phyloP scores from a whole-genome alignment of 2,329 filamentous ascomycete species.

The Colletotrichum coccodes region DNA sequence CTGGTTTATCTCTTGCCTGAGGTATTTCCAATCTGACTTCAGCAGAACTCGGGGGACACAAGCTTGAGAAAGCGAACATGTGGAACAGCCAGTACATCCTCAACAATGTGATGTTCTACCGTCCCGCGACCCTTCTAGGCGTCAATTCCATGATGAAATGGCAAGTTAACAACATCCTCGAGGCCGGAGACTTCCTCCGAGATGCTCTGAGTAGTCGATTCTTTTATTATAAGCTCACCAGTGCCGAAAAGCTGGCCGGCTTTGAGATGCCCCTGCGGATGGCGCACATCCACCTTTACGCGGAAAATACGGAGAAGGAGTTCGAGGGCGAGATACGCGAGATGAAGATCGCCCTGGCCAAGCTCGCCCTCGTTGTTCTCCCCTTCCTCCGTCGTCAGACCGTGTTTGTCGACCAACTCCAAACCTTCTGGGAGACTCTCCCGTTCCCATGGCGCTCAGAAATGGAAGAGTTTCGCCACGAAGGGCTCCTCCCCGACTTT shows the following conservation, averaged over 20 bases:
- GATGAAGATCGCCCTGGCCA: slow-evolving; percentile 23
- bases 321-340: slow-evolving; percentile 3
- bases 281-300: slow-evolving; percentile 15
- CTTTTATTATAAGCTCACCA: slow-evolving; percentile 24
- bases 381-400: slow-evolving; percentile 26
- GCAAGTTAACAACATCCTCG: slow-evolving; percentile 12
- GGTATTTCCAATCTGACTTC: neutral
- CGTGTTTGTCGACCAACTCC: neutral
- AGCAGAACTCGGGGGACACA: neutral
- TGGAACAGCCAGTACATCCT: slow-evolving; percentile 43
- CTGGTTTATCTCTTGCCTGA: neutral
- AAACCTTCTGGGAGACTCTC: slow-evolving; percentile 13
- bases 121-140: slow-evolving; percentile 42
- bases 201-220: slow-evolving; percentile 5
- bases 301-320: slow-evolving; percentile 23
- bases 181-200: neutral
- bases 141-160: slow-evolving; percentile 36
- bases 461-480: slow-evolving; percentile 14
- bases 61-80: slow-evolving; percentile 31
- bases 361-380: slow-evolving; percentile 12
- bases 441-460: slow-evolving; percentile 31
- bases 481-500: slow-evolving; percentile 22
- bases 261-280: slow-evolving; percentile 27
- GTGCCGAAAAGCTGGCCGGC: neutral
- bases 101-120: slow-evolving; percentile 45